Evolutionary conservation across 768 basidiomycete genomes (phyloP), one percentile per base, ranked within the genome.

Genomic region (Leccinum broughii): DNA sequence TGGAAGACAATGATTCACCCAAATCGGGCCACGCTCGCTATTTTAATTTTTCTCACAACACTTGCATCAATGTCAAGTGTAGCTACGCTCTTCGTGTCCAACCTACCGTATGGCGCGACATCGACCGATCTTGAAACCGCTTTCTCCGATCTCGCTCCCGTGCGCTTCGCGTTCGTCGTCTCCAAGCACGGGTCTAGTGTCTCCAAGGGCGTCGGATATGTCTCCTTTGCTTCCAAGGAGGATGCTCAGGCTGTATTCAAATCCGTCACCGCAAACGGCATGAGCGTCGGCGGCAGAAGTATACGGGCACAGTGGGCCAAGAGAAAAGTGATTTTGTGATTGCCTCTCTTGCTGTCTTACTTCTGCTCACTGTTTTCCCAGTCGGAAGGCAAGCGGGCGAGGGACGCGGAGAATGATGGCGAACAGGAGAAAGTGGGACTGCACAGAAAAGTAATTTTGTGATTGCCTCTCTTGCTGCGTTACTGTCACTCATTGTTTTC

Each of bases 141-240:
- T 22, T 97, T 98, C 78, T 98, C 95, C 7, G 93, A 95, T 73
- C 85, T 97, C 64, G 97, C 94, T 1, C 97, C 97, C 30, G 91
- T 99, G 15, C 85, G 94, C 39, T 88, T 90, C 20, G 95, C 95
- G 0, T 98, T 99, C 68, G 88, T 99, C 7, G 97, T 98, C 20
- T 85, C 87, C 13, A 89, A 95, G 57, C 86, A 83, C 8, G 88
- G 82, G 35, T 83, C 85, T 1, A 85, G 86, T 17, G 77, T 84
- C 5, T 95, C 93, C 1, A 97, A 98, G 72, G 96, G 96, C 63
- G 95, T 98, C 22, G 97, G 97, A 61, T 98, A 97, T 70, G 93
- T 98, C 62, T 89, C 93, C 1, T 98, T 96, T 74, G 86, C 94
- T 1, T 80, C 93, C 58, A 85, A 83, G 58, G 92, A 97, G 67